These are phyloP conservation scores for Pterocarpus santalinus DNA, from an alignment of 306 rosid genomes.

Conservation along the genomic window DNA sequence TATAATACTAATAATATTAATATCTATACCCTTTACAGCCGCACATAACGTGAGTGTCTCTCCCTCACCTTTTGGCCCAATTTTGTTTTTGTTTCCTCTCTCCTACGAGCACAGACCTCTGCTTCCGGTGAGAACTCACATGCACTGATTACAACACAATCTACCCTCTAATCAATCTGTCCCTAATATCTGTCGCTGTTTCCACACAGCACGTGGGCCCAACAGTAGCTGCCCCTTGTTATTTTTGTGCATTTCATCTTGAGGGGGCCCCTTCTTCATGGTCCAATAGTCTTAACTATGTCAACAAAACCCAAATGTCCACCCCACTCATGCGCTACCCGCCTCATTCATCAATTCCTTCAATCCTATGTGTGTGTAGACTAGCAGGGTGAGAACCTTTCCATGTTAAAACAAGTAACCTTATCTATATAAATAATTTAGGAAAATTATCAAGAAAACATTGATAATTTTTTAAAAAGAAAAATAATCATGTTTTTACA, in stretches of 20 bases:
- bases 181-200: constrained; percentile 38
- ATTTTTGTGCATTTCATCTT: constrained; percentile 32
- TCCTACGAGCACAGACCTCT: background rate
- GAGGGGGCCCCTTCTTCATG: constrained; percentile 33
- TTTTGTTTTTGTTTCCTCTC: background rate
- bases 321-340: constrained; percentile 26
- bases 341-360: constrained; percentile 32
- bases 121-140: background rate
- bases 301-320: constrained; percentile 17
- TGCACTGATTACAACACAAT: constrained; percentile 49
- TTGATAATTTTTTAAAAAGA: background rate
- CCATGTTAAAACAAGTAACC: background rate
- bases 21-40: background rate
- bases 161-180: constrained; percentile 38
- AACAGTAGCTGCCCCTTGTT: constrained; percentile 17
- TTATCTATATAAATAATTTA: background rate
- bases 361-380: background rate
- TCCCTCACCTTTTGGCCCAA: constrained; percentile 13
- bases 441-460: background rate
- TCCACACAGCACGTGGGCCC: constrained; percentile 48
- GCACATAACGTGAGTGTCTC: background rate
- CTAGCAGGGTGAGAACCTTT: background rate
- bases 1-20: background rate
- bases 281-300: constrained; percentile 38
- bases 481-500: background rate